These are phyloP conservation scores for Cenchrus fungigraminus DNA, from an alignment of 176 grass and related monocot species.

Conservation along the genomic window DNA sequence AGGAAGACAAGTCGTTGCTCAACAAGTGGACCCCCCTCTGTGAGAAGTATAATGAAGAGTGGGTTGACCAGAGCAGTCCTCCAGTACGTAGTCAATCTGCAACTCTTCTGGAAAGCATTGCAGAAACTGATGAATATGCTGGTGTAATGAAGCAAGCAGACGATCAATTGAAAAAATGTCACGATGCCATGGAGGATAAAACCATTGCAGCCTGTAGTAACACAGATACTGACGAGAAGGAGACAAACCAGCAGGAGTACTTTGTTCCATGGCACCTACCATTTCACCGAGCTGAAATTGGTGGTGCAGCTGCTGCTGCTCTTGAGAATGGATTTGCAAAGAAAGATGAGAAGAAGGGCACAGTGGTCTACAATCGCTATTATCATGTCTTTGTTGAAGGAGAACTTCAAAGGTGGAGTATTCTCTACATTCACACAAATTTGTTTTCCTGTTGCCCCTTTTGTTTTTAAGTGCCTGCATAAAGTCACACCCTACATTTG, in stretches of 20 bases:
- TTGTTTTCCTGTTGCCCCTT: not conserved
- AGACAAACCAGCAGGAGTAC: slow-evolving; percentile 81
- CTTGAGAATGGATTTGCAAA: slow-evolving; percentile 84
- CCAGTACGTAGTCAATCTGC: slow-evolving; percentile 54
- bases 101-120: slow-evolving; percentile 71
- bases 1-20: slow-evolving; percentile 77
- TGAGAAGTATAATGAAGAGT: slow-evolving; percentile 93
- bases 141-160: slow-evolving; percentile 24
- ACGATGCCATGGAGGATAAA: slow-evolving; percentile 39
- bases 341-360: slow-evolving; percentile 92
- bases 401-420: slow-evolving; percentile 86
- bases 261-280: slow-evolving; percentile 99
- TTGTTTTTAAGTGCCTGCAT: slow-evolving; percentile 21
- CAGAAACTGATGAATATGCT: slow-evolving; percentile 63
- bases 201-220: not conserved
- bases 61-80: slow-evolving; percentile 65
- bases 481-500: not conserved
- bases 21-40: slow-evolving; percentile 89
- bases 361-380: slow-evolving; percentile 89
- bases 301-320: slow-evolving; percentile 73
- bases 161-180: slow-evolving; percentile 35
- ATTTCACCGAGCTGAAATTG: slow-evolving; percentile 94
- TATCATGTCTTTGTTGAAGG: slow-evolving; percentile 98
- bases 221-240: slow-evolving; percentile 36
- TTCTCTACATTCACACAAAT: slow-evolving; percentile 3